These are phyloP conservation scores for Ilex aquifolium DNA, from an alignment of 257 asterid genomes.

Conservation along the genomic window DNA sequence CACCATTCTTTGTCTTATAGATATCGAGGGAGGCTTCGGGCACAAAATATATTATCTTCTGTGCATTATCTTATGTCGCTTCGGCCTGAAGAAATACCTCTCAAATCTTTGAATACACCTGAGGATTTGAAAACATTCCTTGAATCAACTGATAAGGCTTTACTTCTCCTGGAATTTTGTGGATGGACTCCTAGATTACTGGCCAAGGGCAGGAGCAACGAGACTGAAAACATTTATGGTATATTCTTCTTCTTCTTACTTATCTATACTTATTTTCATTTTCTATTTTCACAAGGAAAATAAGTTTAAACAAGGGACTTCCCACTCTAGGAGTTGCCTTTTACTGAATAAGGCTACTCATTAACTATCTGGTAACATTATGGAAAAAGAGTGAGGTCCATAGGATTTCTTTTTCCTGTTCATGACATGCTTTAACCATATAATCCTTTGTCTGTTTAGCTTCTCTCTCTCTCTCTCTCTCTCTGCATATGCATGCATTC, in stretches of 20 bases:
- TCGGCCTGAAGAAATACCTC: constrained; percentile 52
- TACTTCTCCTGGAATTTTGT: constrained; percentile 79
- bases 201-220: constrained; percentile 29
- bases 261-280: neutral
- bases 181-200: constrained; percentile 79
- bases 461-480: too few relatives aligned
- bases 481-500: too few relatives aligned
- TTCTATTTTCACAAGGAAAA: constrained; percentile 9
- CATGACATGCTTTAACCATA: too few relatives aligned
- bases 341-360: too few relatives aligned
- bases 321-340: too few relatives aligned
- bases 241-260: constrained; percentile 10
- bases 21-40: constrained; percentile 73
- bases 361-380: too few relatives aligned
- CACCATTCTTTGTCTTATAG: constrained; percentile 53
- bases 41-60: constrained; percentile 65
- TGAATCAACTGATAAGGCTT: constrained; percentile 80
- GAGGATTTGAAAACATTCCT: constrained; percentile 59
- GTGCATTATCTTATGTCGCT: constrained; percentile 50
- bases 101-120: constrained; percentile 44
- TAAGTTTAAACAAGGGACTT: constrained; percentile 2
- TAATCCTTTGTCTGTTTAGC: too few relatives aligned
- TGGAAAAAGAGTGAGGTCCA: too few relatives aligned
- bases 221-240: constrained; percentile 36
- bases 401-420: too few relatives aligned